Base-by-base conservation (phyloP, 768 basidiomycete species). In the Cubamyces sp. region DNA sequence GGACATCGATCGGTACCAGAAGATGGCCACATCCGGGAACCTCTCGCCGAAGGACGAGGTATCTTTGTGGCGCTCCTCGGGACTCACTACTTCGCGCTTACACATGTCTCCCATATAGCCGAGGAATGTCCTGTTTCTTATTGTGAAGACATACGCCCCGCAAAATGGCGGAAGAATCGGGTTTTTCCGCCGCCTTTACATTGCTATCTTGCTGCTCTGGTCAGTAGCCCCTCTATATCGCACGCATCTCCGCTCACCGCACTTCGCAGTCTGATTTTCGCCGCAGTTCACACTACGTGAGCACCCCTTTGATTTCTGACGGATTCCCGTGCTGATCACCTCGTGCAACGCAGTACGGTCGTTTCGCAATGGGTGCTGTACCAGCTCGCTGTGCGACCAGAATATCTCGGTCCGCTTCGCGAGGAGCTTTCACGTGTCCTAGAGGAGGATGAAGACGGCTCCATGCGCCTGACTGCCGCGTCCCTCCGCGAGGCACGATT, bases 261-360 rank as follows among this genome's bases (percentile, higher is more conserved):
- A 42, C 37, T 51, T 37, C 11, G 30, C 19, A 76, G 74, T 25
- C 55, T 76, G 19, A 74, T 76, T 42, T 75, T 76, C 60, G 75
- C 74, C 4, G 73, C 75, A 4, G 74, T 77, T 5, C 75, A 77
- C 54, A 74, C 74, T 54, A 75, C 75, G 72, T 74, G 43, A 34
- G 71, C 70, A 43, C 6, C 45, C 39, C 37, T 39, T 2, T 39
- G 1, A 25, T 39, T 9, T 25, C 23, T 15, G 45, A 23, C 49
- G 19, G 6, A 16, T 41, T 1, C 14, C 14, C 1, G 16, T 39
- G 14, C 39, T 45, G n/a, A 40, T 60, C 45, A 30, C 2, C 41
- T 15, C 15, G 47, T 41, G 26, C 19, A 5, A 11, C 49, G 6
- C 62, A 75, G 74, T 1, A 73, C 74, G 8, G 69, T 72, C 45